Evolutionary conservation across 1,284 basidiomycete genomes (phyloP).

Genomic region (Apiotrichum brassicae): DNA sequence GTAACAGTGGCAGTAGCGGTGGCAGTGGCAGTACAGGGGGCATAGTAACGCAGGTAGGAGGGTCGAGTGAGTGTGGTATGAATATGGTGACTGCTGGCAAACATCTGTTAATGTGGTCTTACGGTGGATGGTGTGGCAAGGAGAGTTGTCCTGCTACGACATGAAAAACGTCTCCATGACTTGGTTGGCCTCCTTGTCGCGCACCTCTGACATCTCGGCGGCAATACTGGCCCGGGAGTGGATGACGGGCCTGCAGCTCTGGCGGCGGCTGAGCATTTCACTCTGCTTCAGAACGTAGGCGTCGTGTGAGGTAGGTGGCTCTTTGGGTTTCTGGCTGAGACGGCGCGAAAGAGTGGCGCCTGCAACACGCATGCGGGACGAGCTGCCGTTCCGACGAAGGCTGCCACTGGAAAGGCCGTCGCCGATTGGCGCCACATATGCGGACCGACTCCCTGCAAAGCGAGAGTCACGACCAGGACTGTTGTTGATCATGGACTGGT

Average conservation of each 20-base stretch:
- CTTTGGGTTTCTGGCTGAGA: constrained; percentile 14
- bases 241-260: constrained; percentile 26
- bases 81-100: no score
- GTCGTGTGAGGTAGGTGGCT: constrained; percentile 35
- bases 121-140: no score
- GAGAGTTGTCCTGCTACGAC: no score
- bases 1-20: no score
- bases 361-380: neutral
- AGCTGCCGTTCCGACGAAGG: neutral
- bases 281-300: constrained; percentile 28
- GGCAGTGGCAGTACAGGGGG: no score
- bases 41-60: no score
- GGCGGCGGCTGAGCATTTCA: constrained; percentile 23
- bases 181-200: constrained; percentile 29
- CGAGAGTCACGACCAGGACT: constrained; percentile 1
- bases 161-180: constrained; percentile 42
- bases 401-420: constrained; percentile 1
- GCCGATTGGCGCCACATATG: constrained; percentile 3
- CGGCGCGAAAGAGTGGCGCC: constrained; percentile 9
- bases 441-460: constrained; percentile 1
- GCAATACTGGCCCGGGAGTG: constrained; percentile 30
- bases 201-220: constrained; percentile 26
- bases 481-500: no score
- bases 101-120: no score
- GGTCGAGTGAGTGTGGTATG: no score